Percentiles rank a stretch among this genome's conserved stretches.
Conservation (phyloP, 768 basidiomycete genomes). For the Lactarius psammicola region DNA sequence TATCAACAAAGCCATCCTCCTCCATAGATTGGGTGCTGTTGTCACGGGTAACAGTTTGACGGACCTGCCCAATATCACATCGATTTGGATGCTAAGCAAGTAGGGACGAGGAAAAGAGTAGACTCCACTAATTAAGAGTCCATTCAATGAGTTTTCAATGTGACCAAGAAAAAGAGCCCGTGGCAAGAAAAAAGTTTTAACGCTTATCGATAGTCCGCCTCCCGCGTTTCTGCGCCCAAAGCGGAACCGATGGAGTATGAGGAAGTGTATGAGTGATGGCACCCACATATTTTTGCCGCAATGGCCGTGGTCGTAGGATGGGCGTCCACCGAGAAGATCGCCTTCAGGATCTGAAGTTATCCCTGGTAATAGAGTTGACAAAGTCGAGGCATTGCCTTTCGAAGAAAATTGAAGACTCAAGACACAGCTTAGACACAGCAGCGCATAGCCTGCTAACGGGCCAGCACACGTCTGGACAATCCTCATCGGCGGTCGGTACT, state of each 20-base stretch:
- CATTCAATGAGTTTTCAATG: neutral
- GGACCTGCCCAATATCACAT: neutral
- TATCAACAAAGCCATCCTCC: neutral
- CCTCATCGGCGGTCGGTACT: neutral
- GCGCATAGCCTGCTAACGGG: neutral
- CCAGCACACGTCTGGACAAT: neutral
- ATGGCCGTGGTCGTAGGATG: neutral
- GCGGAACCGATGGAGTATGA: neutral
- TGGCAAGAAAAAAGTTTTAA: neutral
- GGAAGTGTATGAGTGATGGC: neutral
- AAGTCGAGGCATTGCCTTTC: neutral
- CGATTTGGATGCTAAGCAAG: neutral
- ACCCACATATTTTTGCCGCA: neutral
- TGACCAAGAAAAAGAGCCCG: neutral
- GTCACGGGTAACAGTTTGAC: neutral
- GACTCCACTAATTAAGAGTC: neutral
- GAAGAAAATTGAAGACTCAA: neutral
- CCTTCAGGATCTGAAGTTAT: neutral
- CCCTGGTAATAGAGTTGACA: neutral
- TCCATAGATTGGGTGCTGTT: neutral
- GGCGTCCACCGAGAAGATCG: neutral
- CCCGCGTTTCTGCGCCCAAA: neutral
- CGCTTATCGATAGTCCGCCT: neutral
- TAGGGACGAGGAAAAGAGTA: neutral
- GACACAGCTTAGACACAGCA: neutral